Conservation (phyloP, 495 filamentous ascomycete genomes). For the Podospora anserina region DNA sequence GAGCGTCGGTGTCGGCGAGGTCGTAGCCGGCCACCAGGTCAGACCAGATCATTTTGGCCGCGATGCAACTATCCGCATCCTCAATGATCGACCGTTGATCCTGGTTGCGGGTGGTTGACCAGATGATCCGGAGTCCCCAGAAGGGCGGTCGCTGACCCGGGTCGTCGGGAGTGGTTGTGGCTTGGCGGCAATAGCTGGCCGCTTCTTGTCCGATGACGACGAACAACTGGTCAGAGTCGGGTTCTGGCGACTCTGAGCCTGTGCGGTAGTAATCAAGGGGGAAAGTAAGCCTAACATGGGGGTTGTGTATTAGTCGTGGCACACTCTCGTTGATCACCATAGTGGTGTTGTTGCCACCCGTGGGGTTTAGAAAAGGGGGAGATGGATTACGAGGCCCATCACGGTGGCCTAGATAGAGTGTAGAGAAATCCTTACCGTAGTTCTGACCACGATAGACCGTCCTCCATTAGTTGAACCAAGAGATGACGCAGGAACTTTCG, state of each 20-base stretch:
- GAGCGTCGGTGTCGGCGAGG: slow-evolving; percentile 80
- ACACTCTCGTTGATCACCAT: background rate
- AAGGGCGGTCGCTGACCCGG: slow-evolving; percentile 57
- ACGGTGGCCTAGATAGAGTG: background rate
- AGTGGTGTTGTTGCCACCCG: background rate
- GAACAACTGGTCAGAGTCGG: slow-evolving; percentile 63
- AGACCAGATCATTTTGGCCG: slow-evolving; percentile 72
- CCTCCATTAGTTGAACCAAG: slow-evolving; percentile 62
- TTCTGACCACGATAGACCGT: slow-evolving; percentile 82
- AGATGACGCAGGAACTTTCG: slow-evolving; percentile 67
- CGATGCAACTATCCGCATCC: slow-evolving; percentile 81
- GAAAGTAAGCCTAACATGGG: slow-evolving; percentile 54
- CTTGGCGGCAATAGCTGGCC: slow-evolving; percentile 59
- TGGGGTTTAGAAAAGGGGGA: slow-evolving; percentile 6
- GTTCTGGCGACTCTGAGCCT: slow-evolving; percentile 57
- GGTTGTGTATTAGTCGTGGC: slow-evolving; percentile 1
- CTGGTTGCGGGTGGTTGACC: slow-evolving; percentile 66
- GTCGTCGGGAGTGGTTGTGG: slow-evolving; percentile 41
- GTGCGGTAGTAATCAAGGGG: slow-evolving; percentile 56
- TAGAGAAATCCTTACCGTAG: slow-evolving; percentile 40
- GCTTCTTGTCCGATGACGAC: slow-evolving; percentile 73
- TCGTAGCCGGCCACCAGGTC: slow-evolving; percentile 83
- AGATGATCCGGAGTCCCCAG: slow-evolving; percentile 85
- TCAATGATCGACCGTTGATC: slow-evolving; percentile 64
- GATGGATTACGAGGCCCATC: slow-evolving; percentile 5